Percentiles rank a stretch among this genome's conserved stretches.
Conservation (phyloP, 257 asterid species). For the Solanum lignicaule region DNA sequence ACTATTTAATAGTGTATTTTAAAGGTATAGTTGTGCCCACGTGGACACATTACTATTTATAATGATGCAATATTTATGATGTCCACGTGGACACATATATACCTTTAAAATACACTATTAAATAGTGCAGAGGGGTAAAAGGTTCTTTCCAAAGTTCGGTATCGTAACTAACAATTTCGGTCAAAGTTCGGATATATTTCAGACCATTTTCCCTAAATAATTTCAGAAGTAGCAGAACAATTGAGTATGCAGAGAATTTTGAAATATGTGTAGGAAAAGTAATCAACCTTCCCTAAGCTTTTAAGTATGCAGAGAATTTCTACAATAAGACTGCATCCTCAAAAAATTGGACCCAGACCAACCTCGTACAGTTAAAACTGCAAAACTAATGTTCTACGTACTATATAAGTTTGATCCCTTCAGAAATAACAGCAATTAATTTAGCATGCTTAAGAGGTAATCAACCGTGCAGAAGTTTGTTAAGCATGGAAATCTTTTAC, state of each 20-base stretch:
- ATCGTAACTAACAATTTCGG: too few species aligned
- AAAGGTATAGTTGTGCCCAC: too few species aligned
- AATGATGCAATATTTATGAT: too few species aligned
- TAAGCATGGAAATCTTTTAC: neutral
- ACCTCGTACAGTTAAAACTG: neutral
- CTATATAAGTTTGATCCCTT: neutral
- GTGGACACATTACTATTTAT: too few species aligned
- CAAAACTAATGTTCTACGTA: neutral
- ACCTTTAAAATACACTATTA: too few species aligned
- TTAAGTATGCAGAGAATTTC: neutral
- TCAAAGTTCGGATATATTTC: too few species aligned
- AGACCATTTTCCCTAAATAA: neutral
- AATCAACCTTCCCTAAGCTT: neutral
- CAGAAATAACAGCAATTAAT: neutral
- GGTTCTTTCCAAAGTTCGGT: too few species aligned
- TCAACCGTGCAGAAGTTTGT: neutral
- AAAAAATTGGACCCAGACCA: neutral
- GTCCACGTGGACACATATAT: too few species aligned
- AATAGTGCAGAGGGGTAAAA: too few species aligned
- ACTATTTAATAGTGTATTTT: too few species aligned
- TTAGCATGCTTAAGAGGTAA: neutral
- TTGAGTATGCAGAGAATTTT: neutral
- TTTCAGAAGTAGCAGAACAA: neutral
- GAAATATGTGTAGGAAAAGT: neutral
- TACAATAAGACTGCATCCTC: neutral